Conservation (phyloP, 2,329 filamentous ascomycete genomes). For the Fusarium tupiense region DNA sequence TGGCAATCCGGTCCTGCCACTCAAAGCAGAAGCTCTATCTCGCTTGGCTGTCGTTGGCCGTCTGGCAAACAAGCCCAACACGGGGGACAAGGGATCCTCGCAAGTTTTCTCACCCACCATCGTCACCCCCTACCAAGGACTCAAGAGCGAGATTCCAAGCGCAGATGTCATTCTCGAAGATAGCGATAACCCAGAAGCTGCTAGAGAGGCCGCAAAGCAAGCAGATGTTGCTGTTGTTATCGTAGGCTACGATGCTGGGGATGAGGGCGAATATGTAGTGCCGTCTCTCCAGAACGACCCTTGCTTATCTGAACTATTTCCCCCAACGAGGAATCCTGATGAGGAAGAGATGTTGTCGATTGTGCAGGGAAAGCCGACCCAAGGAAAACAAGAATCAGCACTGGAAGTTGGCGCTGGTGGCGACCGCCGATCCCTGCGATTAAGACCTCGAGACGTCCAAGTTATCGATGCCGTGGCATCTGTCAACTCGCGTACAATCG, state of each 20-base stretch:
- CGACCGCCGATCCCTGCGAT: conserved; percentile 22
- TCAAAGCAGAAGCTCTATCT: neutral
- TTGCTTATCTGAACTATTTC: neutral
- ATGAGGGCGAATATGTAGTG: conserved; percentile 33
- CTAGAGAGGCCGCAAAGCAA: conserved; percentile 1
- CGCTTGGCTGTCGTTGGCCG: conserved; percentile 30
- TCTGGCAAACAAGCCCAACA: conserved; percentile 24
- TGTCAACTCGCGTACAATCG: conserved; percentile 18
- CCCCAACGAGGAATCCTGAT: neutral
- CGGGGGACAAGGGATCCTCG: conserved; percentile 34
- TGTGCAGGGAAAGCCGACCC: neutral
- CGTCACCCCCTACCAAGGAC: conserved; percentile 13
- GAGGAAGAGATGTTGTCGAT: neutral
- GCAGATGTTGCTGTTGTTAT: conserved; percentile 17
- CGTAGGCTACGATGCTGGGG: conserved; percentile 27
- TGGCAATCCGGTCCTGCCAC: neutral
- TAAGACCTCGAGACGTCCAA: conserved; percentile 19
- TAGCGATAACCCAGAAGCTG: neutral
- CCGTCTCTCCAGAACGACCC: conserved; percentile 16
- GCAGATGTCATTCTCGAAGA: conserved; percentile 1
- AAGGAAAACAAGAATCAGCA: neutral
- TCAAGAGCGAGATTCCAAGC: conserved; percentile 1
- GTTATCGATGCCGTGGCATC: conserved; percentile 18
- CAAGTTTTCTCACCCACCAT: conserved; percentile 18
- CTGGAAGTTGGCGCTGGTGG: conserved; percentile 24